Percentiles rank a stretch among this genome's conserved stretches.
Conservation (phyloP, 176 grass and related monocot genomes). For the Aechmea fasciata region DNA sequence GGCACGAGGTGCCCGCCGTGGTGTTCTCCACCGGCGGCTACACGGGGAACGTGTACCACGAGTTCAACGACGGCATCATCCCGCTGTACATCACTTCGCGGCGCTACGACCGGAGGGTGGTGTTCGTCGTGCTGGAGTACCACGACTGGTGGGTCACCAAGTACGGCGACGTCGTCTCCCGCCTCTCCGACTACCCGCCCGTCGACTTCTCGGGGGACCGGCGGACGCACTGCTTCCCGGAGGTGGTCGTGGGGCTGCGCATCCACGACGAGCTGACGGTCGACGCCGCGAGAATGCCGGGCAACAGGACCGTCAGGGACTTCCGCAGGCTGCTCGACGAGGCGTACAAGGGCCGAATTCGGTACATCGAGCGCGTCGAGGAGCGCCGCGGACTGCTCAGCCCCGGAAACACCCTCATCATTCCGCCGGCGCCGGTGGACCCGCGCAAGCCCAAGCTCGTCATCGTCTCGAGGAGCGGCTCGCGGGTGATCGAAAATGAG, state of each 20-base stretch:
- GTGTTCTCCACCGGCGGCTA: constrained; percentile 86
- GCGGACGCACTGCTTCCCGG: constrained; percentile 79
- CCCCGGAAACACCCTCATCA: background rate
- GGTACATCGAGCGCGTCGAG: constrained; percentile 32
- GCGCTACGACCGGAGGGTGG: constrained; percentile 45
- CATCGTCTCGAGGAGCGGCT: constrained; percentile 45
- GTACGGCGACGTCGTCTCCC: constrained; percentile 57
- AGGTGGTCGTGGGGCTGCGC: constrained; percentile 62
- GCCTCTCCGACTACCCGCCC: constrained; percentile 49
- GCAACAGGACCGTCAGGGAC: constrained; percentile 41
- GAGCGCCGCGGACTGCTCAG: constrained; percentile 22
- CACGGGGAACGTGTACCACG: constrained; percentile 92
- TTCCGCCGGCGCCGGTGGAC: background rate
- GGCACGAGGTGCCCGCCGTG: constrained; percentile 58
- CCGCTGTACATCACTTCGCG: constrained; percentile 76
- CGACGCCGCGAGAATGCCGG: constrained; percentile 28
- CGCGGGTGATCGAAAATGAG: constrained; percentile 79
- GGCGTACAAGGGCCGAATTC: constrained; percentile 45
- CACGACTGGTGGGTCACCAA: constrained; percentile 87
- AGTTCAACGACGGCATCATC: constrained; percentile 92
- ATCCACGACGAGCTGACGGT: constrained; percentile 79
- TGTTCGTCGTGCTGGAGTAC: constrained; percentile 69
- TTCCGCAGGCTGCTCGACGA: constrained; percentile 63
- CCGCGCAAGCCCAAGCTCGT: constrained; percentile 27
- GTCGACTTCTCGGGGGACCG: constrained; percentile 50